Base-by-base conservation (phyloP, 306 rosid genomes). In the Glycyrrhiza uralensis region DNA sequence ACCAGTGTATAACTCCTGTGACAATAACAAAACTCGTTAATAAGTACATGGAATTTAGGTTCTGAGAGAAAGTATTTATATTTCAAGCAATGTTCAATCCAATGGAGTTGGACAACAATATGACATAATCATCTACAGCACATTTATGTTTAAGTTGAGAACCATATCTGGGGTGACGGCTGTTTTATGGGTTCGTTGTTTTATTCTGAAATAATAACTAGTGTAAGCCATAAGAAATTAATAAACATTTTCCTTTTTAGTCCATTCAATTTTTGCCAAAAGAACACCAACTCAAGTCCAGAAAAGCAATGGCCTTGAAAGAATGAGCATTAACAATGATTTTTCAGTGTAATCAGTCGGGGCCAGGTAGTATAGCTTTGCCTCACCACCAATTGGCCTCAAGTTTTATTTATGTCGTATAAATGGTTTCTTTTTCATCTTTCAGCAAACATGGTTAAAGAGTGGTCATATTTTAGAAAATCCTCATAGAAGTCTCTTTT, bases 1-100 rank as follows among this genome's bases (percentile, higher is more conserved):
- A 63, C 99, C 97, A 0, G 97, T 89, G 83, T 87, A 94, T 60
- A 94, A 80, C 71, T 91, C 97, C 99, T 94, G 86, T 54, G 58
- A 78, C 35, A 54, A 63, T 23, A 39, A 50, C 19, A 24, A 60
- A 28, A 64, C 60, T 18, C 26, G 46, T 57, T 28, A 51, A 38
- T 45, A 57, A 32, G 50, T 47, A 64, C 59, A 50, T 42, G 20
- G 23, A 42, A 22, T 44, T 19, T 30, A 30, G 66, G 63, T 18
- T 36, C 13, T 58, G 23, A 5, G 19, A 56, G 42, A 23, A 42
- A 35, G 52, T 41, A 39, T 7, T n/a, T 14, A 38, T 46, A 32
- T 35, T 29, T 24, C 23, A 72, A 32, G 54, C 4, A 23, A 14
- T 32, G 13, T 15, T 46, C 73, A 71, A 54, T 22, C 18, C 28